Percentiles rank a stretch among this genome's conserved stretches.
Conservation (phyloP, 805 yeast species). For the Candida ovalis region DNA sequence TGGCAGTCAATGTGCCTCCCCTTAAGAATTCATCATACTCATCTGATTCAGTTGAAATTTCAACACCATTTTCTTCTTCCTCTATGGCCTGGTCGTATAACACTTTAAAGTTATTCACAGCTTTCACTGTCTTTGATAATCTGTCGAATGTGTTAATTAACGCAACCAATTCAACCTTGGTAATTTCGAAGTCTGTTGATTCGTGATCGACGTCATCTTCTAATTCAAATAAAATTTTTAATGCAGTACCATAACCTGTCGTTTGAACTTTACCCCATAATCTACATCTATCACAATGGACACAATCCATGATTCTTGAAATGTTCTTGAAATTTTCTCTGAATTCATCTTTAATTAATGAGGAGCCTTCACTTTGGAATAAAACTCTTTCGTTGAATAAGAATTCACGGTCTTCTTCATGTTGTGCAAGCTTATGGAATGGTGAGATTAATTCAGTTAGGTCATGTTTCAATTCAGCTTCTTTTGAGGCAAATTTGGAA, state of each 20-base stretch:
- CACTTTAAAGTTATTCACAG: conserved; percentile 67
- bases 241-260: conserved; percentile 95
- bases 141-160: conserved; percentile 90
- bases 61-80: conserved; percentile 24
- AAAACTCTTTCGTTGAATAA: conserved; percentile 43
- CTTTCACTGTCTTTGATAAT: conserved; percentile 75
- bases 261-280: conserved; percentile 98
- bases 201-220: conserved; percentile 40
- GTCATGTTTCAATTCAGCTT: conserved; percentile 21
- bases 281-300: conserved; percentile 96
- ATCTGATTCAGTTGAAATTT: conserved; percentile 5
- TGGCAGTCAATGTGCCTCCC: not conserved
- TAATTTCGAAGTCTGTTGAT: conserved; percentile 37
- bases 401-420: conserved; percentile 15
- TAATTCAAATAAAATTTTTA: conserved; percentile 82
- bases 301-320: conserved; percentile 94
- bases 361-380: conserved; percentile 43
- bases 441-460: conserved; percentile 33
- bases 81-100: conserved; percentile 39
- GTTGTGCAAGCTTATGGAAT: conserved; percentile 22
- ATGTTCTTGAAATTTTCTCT: conserved; percentile 83
- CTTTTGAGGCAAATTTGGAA: conserved; percentile 26
- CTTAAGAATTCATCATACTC: not conserved
- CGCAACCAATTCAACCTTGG: conserved; percentile 80
- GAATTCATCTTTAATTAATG: conserved; percentile 78